phyloP scores from a whole-genome alignment of 805 yeast species.

The Zygoascus biomembranicola region DNA sequence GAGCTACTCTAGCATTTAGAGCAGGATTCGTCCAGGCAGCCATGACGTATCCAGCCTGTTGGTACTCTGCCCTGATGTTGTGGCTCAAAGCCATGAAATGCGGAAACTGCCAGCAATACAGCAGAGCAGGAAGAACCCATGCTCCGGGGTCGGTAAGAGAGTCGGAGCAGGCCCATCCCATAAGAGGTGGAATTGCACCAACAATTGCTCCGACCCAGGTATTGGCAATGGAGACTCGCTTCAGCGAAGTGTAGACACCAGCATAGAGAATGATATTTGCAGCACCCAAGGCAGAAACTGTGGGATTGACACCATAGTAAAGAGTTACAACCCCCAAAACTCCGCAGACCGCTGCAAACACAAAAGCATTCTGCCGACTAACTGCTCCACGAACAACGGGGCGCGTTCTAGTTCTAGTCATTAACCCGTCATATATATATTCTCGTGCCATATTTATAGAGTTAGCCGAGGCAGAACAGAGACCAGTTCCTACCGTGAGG shows the following conservation, averaged over 20 bases:
- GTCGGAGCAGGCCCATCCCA: constrained; percentile 96
- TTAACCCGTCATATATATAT: constrained; percentile 76
- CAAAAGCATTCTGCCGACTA: constrained; percentile 66
- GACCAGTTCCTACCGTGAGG: constrained; percentile 75
- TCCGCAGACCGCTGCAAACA: constrained; percentile 73
- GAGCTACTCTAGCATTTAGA: constrained; percentile 86
- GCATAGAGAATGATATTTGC: constrained; percentile 75
- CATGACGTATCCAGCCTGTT: constrained; percentile 95
- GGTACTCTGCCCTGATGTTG: constrained; percentile 79
- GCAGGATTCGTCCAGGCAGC: constrained; percentile 88
- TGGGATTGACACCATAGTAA: constrained; percentile 74
- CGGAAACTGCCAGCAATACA: constrained; percentile 98
- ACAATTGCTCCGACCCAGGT: constrained; percentile 99
- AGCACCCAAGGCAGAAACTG: constrained; percentile 75
- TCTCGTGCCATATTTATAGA: constrained; percentile 97
- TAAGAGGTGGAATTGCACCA: constrained; percentile 95
- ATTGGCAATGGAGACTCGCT: constrained; percentile 73
- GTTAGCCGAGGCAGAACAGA: constrained; percentile 90
- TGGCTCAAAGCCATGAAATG: constrained; percentile 92
- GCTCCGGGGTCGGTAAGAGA: constrained; percentile 75
- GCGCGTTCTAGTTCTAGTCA: constrained; percentile 81
- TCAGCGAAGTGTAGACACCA: constrained; percentile 86
- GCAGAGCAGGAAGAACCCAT: constrained; percentile 83
- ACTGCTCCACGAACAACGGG: constrained; percentile 85
- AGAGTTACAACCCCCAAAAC: constrained; percentile 59